These are phyloP conservation scores for Apophysomyces sp. DNA, from an alignment of 371 early-diverging fungal species.

Conservation along the genomic window DNA sequence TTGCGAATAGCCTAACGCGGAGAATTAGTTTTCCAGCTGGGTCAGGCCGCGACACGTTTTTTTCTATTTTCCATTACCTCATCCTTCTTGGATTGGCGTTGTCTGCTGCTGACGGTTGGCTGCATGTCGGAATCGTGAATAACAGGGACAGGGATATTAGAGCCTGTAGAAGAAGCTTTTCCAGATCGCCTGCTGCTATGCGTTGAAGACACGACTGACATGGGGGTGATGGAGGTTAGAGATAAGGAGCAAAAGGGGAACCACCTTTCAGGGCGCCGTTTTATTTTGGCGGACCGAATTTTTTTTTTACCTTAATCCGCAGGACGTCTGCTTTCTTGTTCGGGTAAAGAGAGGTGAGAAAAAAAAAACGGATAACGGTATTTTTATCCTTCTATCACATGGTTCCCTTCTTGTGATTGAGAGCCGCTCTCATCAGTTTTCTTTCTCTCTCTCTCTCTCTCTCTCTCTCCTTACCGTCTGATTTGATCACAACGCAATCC, in stretches of 20 bases:
- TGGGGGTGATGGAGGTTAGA: conserved; percentile 3
- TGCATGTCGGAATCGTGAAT: conserved; percentile 19
- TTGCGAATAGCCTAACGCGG: conserved; percentile 67
- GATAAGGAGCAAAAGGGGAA: conserved; percentile 1
- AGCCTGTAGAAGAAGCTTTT: neutral
- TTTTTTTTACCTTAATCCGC: neutral
- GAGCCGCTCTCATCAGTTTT: too few species aligned
- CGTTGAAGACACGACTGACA: conserved; percentile 27
- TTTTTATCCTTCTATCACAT: conserved; percentile 1
- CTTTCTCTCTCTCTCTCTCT: neutral
- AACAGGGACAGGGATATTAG: neutral
- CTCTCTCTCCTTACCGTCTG: too few species aligned
- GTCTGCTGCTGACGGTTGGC: conserved; percentile 32
- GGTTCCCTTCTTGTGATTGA: neutral
- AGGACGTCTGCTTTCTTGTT: neutral
- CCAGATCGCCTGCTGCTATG: conserved; percentile 14
- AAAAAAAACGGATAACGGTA: neutral
- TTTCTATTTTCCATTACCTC: conserved; percentile 24
- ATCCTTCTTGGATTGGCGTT: conserved; percentile 44
- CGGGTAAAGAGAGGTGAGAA: neutral
- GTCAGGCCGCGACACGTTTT: neutral
- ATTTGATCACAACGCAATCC: too few species aligned
- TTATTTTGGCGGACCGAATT: neutral
- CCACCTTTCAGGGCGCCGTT: conserved; percentile 1
- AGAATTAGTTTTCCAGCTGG: neutral